Conservation (phyloP, 2,329 filamentous ascomycete species). For the Corynespora cassiicola region DNA sequence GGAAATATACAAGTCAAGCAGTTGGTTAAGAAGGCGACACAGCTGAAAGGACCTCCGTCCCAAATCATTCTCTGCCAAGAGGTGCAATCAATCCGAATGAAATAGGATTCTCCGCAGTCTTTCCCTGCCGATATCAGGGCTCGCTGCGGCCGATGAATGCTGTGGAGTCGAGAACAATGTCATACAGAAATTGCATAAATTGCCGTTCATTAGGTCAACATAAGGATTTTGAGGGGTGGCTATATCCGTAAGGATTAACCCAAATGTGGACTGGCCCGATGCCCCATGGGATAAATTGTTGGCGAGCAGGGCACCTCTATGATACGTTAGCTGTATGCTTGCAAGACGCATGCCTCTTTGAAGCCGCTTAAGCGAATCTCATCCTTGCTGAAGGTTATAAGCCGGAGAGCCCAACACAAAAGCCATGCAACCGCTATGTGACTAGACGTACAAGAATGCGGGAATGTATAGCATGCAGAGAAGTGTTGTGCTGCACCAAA, state of each 20-base stretch:
- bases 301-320: conserved; percentile 21
- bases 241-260: conserved; percentile 29
- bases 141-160: conserved; percentile 25
- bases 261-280: conserved; percentile 26
- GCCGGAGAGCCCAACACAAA: conserved; percentile 12
- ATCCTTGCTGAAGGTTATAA: conserved; percentile 16
- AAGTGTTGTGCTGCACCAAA: too few relatives aligned
- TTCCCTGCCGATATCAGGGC: conserved; percentile 19
- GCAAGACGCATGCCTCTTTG: conserved; percentile 20
- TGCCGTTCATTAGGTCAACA: conserved; percentile 35
- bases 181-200: conserved; percentile 37
- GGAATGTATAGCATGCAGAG: too few relatives aligned
- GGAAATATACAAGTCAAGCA: conserved; percentile 22
- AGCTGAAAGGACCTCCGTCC: conserved; percentile 17
- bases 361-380: conserved; percentile 24
- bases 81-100: conserved; percentile 30
- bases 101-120: conserved; percentile 27
- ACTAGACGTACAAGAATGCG: too few relatives aligned
- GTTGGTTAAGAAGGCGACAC: conserved; percentile 18
- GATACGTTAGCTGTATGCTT: conserved; percentile 29
- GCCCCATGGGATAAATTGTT: conserved; percentile 37
- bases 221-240: conserved; percentile 20
- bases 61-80: conserved; percentile 14
- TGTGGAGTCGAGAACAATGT: conserved; percentile 21
- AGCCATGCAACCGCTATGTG: too few relatives aligned